Conservation (phyloP, 2,329 filamentous ascomycete genomes). For the Monilinia aucupariae region DNA sequence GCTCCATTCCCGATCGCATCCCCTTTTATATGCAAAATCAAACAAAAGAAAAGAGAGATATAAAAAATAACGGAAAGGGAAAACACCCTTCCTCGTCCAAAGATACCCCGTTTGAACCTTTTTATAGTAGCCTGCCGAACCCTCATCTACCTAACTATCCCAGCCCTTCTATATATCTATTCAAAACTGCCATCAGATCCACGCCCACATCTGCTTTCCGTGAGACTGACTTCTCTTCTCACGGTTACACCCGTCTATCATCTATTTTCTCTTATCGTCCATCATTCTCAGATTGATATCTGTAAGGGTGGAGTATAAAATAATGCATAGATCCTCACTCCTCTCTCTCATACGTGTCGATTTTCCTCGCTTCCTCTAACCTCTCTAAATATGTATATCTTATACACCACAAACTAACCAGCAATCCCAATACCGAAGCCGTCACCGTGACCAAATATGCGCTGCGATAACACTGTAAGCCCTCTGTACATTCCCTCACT, state of each 20-base stretch:
- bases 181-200: not conserved
- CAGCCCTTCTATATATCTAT: not conserved
- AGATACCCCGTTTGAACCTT: too few relatives aligned
- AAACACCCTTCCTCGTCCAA: too few relatives aligned
- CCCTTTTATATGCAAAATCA: too few relatives aligned
- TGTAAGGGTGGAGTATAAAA: not conserved
- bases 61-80: too few relatives aligned
- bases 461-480: slow-evolving; percentile 70
- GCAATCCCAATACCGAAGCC: slow-evolving; percentile 63
- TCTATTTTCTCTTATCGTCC: not conserved
- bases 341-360: slow-evolving; percentile 21
- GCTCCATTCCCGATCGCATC: too few relatives aligned
- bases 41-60: too few relatives aligned
- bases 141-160: too few relatives aligned
- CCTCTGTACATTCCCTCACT: slow-evolving; percentile 69
- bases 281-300: not conserved
- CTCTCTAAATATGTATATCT: slow-evolving; percentile 27
- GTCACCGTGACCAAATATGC: slow-evolving; percentile 77
- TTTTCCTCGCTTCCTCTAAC: slow-evolving; percentile 25
- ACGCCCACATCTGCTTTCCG: not conserved
- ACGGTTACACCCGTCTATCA: not conserved
- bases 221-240: not conserved
- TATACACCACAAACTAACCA: slow-evolving; percentile 67
- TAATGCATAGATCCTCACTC: not conserved
- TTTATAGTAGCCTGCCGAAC: too few relatives aligned